Base-by-base conservation (phyloP, 306 rosid species). In the Trifolium subterraneum region DNA sequence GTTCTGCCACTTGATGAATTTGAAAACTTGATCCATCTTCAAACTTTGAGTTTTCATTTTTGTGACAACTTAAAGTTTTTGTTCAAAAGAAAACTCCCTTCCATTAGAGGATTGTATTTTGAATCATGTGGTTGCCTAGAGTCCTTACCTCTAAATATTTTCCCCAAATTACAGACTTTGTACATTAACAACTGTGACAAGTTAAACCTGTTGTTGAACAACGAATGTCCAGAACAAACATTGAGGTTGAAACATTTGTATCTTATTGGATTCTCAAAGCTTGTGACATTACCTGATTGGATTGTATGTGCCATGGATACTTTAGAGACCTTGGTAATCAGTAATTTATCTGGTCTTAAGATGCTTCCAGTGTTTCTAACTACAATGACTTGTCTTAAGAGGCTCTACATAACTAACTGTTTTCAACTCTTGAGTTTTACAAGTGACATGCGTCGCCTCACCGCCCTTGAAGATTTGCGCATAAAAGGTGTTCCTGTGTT, bases 371-470 rank as follows among this genome's bases (percentile, higher is more conserved):
- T 36, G 20, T 75, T 13, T 29, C 3, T 64, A 3, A 11, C 42
- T 6, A 10, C 11, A 64, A 64, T 75, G 80, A 41, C 18, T 39
- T 18, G 9, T 76, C 74, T 56, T 31, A 56, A 68, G 51, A 64
- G 16, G 51, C 4, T 64, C 51, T 13, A 0, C 18, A 64, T 64
- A 18, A 2, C 2, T 19, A 0, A 20, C 5, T 64, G 70, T 64
- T n/a, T 33, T 64, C 33, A 27, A 13, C 7, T 27, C 3, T 38
- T 1, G 6, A 7, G 33, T 38, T 18, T 42, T 42, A 12, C 56
- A 50, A 50, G 56, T 50, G 22, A 16, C 56, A 50, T 50, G 56
- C 56, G 16, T 22, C 7, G 0, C 31, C 62, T 22, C 7, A 20
- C 62, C 3, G 33, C 33, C 31, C 62, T 55, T 55, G 62, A 55